Base-by-base conservation (phyloP, 2,329 filamentous ascomycete species). In the Chrysosporium queenslandicum region DNA sequence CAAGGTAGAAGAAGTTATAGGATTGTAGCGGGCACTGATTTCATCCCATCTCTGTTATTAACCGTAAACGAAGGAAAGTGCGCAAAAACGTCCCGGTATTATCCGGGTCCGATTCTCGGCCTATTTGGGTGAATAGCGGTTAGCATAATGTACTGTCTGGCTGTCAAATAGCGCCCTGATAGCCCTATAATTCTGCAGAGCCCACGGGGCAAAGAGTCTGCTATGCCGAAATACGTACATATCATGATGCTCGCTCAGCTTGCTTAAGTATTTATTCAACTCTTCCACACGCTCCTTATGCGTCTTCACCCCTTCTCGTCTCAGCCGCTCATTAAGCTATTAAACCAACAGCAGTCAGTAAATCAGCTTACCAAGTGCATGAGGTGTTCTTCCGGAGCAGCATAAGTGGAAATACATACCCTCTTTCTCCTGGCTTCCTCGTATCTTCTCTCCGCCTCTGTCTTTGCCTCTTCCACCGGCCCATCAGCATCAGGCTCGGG, bases 261-360 rank as follows among this genome's bases (percentile, higher is more conserved):
- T 86, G 58, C 87, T 92, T 32, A 98, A 74, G 67, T 97, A 96
- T 58, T 86, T 87, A 67, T 98, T 98, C 61, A 97, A 74, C 67
- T 96, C 89, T 68, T 97, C 90, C 40, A 98, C 91, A 9, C 88
- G 82, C 73, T 98, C 87, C 68, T 97, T 97, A 70, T 98, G 92
- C 27, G 90, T 94, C 76, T 96, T 97, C 59, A 91, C 80, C 14
- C 94, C 84, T 66, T 96, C 90, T 12, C 85, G 81, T 64, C 86
- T 83, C 41, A 94, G 73, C 56, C 88, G 77, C 63, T 95, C 85
- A 61, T 92, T 81, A 62, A 97, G 74, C 87, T 92, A 59, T 56
- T 55, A 18, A 47, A 51, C 16, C 11, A 21, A 55, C 21, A 42
- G 61, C 42, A 59, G 42, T 61, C 40, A 59, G 55, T 50, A 36